These are phyloP conservation scores for Cercospora canescens DNA, from an alignment of 2,329 filamentous ascomycete genomes.

Conservation along the genomic window DNA sequence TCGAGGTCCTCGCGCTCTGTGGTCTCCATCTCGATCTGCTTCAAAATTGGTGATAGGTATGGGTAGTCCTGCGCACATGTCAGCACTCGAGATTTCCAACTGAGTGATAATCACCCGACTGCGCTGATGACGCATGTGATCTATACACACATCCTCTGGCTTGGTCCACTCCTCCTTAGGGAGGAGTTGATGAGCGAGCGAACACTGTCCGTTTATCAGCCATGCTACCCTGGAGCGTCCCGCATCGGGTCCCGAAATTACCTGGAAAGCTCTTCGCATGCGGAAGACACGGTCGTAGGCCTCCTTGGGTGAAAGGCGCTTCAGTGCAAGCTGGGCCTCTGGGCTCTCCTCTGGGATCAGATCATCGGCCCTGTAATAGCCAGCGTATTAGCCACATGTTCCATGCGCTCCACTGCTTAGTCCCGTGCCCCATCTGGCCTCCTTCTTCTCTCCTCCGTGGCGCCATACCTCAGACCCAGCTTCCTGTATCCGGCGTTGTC, in stretches of 20 bases:
- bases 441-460: background rate
- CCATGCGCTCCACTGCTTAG: background rate
- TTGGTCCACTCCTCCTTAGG: constrained; percentile 68
- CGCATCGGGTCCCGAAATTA: constrained; percentile 40
- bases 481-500: constrained; percentile 89
- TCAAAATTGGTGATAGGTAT: constrained; percentile 68
- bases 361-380: constrained; percentile 75
- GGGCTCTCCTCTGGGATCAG: constrained; percentile 92
- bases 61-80: constrained; percentile 56
- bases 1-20: constrained; percentile 70
- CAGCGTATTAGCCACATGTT: constrained; percentile 16
- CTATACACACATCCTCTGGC: constrained; percentile 59
- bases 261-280: constrained; percentile 91
- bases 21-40: constrained; percentile 66
- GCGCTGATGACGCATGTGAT: background rate
- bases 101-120: background rate
- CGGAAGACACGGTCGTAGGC: constrained; percentile 97
- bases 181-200: constrained; percentile 64
- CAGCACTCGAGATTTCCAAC: background rate
- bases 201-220: constrained; percentile 53
- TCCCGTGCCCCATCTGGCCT: background rate
- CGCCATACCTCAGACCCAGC: constrained; percentile 78
- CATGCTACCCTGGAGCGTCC: background rate
- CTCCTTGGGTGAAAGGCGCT: constrained; percentile 86
- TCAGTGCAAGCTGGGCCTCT: constrained; percentile 79